Conservation (phyloP, 148 eudicot species). For the Cornus controversa region DNA sequence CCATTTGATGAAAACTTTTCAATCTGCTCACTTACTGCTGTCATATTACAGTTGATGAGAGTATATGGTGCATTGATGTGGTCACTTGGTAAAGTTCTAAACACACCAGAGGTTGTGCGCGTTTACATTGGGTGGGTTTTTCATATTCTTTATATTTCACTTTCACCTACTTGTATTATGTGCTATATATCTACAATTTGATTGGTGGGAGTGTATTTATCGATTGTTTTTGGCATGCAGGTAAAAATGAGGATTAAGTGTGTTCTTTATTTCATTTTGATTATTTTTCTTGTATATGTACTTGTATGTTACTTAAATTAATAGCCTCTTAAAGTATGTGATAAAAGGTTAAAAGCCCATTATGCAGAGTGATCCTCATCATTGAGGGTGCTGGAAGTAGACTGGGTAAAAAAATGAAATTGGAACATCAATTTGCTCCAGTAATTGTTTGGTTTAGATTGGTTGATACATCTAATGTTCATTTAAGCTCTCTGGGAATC, state of each 20-base stretch:
- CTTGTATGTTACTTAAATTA: no score
- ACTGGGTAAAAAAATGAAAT: no score
- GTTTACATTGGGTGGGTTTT: constrained; percentile 84
- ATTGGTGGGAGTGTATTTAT: not conserved
- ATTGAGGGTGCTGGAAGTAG: no score
- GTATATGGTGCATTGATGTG: constrained; percentile 97
- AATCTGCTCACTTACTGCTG: not conserved
- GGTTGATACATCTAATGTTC: not conserved
- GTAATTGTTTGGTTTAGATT: not conserved
- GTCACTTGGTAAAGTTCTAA: constrained; percentile 90
- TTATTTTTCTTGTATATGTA: not conserved
- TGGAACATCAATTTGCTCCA: not conserved
- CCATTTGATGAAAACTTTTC: not conserved
- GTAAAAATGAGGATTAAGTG: not conserved
- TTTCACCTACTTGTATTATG: not conserved
- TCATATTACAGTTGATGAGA: constrained; percentile 66
- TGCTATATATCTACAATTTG: not conserved
- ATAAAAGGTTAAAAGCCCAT: no score
- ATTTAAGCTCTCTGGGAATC: not conserved
- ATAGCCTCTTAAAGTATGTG: not conserved
- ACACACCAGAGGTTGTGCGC: constrained; percentile 88
- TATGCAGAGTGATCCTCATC: no score
- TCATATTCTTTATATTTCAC: not conserved
- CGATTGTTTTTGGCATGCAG: not conserved
- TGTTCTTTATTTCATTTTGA: not conserved